A percentile compares a stretch with the other conserved stretches of the same genome.
phyloP scores from a whole-genome alignment of 192 early-diverging fungal species.

The Kappamyces sp. region DNA sequence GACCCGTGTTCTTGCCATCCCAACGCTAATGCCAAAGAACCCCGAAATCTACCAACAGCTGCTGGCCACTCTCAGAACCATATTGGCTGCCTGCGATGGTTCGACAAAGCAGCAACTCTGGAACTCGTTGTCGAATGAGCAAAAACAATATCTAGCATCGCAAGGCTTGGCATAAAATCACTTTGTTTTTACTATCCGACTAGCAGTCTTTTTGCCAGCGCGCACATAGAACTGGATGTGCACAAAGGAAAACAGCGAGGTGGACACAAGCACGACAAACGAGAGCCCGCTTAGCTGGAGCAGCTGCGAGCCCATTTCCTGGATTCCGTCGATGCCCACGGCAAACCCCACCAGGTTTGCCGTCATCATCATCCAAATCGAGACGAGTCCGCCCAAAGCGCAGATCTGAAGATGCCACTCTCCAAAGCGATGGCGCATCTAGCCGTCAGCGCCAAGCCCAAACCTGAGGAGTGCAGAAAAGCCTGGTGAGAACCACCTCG shows the following conservation, averaged over 20 bases:
- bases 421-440: constrained; percentile 10
- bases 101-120: constrained; percentile 10
- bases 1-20: constrained; percentile 12
- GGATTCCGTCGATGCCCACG: constrained; percentile 82
- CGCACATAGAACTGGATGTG: constrained; percentile 11
- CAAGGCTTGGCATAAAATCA: not conserved
- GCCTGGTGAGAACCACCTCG: constrained; percentile 59
- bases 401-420: constrained; percentile 52
- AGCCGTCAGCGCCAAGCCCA: not conserved
- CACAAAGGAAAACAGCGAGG: constrained; percentile 6
- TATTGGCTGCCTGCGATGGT: constrained; percentile 12
- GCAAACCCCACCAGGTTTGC: constrained; percentile 95
- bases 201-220: no score
- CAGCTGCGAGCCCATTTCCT: constrained; percentile 43
- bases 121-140: constrained; percentile 4
- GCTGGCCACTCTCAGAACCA: constrained; percentile 4
- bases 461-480: constrained; percentile 39
- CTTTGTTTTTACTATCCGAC: not conserved
- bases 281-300: not conserved
- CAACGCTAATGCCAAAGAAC: constrained; percentile 3
- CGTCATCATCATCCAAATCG: constrained; percentile 92
- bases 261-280: not conserved
- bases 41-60: constrained; percentile 7
- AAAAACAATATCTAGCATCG: constrained; percentile 7
- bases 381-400: constrained; percentile 71